phyloP scores from a whole-genome alignment of 371 early-diverging fungal species.

The Mortierella sp. region DNA sequence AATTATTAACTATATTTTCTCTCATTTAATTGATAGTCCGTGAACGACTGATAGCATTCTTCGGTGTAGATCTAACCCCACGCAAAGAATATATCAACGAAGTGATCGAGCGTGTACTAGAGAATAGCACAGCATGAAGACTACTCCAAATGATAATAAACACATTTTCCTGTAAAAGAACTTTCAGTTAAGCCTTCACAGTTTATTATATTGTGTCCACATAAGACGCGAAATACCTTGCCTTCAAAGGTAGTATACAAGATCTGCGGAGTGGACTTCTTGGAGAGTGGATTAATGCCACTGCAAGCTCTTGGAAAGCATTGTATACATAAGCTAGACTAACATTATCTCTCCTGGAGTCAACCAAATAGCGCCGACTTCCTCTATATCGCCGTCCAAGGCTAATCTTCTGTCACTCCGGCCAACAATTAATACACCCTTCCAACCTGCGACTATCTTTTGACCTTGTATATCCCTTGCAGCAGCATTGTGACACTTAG shows the following conservation, averaged over 20 bases:
- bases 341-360: constrained; percentile 27
- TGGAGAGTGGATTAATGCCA: no score
- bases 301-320: background rate
- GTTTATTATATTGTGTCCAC: no score
- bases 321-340: background rate
- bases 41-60: constrained; percentile 81
- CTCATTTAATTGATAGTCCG: constrained; percentile 68
- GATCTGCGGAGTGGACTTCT: no score
- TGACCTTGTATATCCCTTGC: background rate
- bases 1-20: background rate
- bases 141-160: background rate
- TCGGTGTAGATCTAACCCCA: constrained; percentile 85
- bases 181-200: no score
- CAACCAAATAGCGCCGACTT: constrained; percentile 26
- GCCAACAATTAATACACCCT: constrained; percentile 32
- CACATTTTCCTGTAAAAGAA: background rate
- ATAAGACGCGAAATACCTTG: no score
- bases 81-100: constrained; percentile 91
- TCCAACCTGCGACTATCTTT: constrained; percentile 19
- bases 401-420: background rate
- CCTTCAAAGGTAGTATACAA: no score
- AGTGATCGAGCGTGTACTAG: constrained; percentile 78
- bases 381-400: background rate
- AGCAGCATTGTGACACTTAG: constrained; percentile 2
- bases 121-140: constrained; percentile 14